A percentile compares a stretch with the other conserved stretches of the same genome.
Evolutionary conservation across 2,329 filamentous ascomycete genomes (phyloP).

Genomic region (Neospermospora avenae): DNA sequence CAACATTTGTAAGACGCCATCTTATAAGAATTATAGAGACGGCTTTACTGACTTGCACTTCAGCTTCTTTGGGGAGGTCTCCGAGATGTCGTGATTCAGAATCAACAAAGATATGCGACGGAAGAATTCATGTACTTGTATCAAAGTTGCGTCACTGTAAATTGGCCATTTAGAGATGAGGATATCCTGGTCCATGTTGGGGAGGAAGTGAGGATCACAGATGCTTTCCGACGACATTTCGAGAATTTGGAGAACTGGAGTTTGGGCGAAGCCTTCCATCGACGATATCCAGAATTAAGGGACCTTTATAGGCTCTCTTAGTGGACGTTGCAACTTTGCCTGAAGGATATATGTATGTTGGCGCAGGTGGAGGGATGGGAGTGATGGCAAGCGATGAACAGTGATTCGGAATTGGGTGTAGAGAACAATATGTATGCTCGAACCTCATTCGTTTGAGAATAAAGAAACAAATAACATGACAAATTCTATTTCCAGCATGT

Average conservation of each 20-base stretch:
- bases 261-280: conserved; percentile 27
- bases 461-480: too few species aligned
- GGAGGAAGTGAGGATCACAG: conserved; percentile 22
- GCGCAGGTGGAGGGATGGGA: neutral
- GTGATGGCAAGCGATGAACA: too few species aligned
- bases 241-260: conserved; percentile 27
- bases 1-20: conserved; percentile 20
- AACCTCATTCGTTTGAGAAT: too few species aligned
- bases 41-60: conserved; percentile 31
- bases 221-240: conserved; percentile 25
- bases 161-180: conserved; percentile 34
- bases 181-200: conserved; percentile 24
- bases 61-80: conserved; percentile 38
- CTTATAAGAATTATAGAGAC: conserved; percentile 8
- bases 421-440: too few species aligned
- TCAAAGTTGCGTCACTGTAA: conserved; percentile 35
- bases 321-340: neutral
- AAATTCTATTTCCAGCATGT: too few species aligned
- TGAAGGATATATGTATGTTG: neutral
- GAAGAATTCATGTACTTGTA: conserved; percentile 39
- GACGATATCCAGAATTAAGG: conserved; percentile 28
- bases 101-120: conserved; percentile 38
- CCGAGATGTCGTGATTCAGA: conserved; percentile 37
- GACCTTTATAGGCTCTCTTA: conserved; percentile 20
- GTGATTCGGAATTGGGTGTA: too few species aligned